Conservation (phyloP, 352 stramenopile genomes). For the Pythium dissotocum region DNA sequence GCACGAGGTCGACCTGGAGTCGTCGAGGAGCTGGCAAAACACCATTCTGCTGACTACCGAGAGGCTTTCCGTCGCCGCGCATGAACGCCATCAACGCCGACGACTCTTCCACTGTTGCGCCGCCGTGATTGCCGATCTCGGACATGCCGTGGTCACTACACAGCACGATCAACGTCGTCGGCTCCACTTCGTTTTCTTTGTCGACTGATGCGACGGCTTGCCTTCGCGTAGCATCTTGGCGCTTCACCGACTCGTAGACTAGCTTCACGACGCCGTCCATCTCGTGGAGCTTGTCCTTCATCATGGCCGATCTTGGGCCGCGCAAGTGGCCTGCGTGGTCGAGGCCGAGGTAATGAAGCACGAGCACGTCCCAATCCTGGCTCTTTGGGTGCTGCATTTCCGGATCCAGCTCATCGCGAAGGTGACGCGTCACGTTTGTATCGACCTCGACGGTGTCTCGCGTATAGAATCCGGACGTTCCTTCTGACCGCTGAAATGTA, state of each 20-base stretch:
- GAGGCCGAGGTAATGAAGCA: slow-evolving; percentile 87
- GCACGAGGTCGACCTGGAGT: slow-evolving; percentile 78
- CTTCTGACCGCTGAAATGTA: slow-evolving; percentile 69
- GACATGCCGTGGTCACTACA: slow-evolving; percentile 91
- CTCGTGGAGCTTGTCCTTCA: slow-evolving; percentile 80
- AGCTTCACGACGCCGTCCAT: slow-evolving; percentile 77
- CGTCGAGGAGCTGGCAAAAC: slow-evolving; percentile 25
- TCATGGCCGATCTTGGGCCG: slow-evolving; percentile 73
- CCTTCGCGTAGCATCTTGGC: slow-evolving; percentile 51
- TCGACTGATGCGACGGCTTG: neutral
- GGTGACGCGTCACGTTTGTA: slow-evolving; percentile 82
- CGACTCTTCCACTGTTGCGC: slow-evolving; percentile 80
- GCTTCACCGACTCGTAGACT: slow-evolving; percentile 56
- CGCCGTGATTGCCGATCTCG: slow-evolving; percentile 86
- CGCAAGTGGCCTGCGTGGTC: slow-evolving; percentile 86
- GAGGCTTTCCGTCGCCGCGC: slow-evolving; percentile 38
- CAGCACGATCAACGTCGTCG: slow-evolving; percentile 67
- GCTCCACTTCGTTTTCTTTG: slow-evolving; percentile 25
- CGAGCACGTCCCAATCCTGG: slow-evolving; percentile 79
- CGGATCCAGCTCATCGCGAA: slow-evolving; percentile 83
- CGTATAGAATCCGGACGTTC: slow-evolving; percentile 88
- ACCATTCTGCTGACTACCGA: slow-evolving; percentile 10
- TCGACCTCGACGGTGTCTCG: slow-evolving; percentile 87
- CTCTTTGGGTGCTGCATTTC: slow-evolving; percentile 61
- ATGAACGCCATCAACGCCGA: slow-evolving; percentile 84